Evolutionary conservation across 2,329 filamentous ascomycete species (phyloP).

Genomic region (Colletotrichum agaves): DNA sequence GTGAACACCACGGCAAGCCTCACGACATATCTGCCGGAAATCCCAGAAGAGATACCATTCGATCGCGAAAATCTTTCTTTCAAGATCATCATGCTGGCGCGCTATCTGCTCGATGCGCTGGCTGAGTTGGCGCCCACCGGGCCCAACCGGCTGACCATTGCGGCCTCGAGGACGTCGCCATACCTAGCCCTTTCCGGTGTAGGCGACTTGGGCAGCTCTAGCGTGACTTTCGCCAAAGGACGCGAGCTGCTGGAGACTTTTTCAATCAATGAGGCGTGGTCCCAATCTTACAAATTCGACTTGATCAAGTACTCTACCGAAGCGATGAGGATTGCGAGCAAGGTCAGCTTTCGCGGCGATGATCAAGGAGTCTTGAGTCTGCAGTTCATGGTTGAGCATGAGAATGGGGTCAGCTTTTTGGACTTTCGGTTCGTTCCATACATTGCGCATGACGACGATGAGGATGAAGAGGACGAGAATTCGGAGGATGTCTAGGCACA

Average conservation of each 20-base stretch:
- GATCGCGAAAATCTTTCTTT: constrained; percentile 82
- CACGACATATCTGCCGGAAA: constrained; percentile 84
- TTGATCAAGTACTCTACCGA: constrained; percentile 86
- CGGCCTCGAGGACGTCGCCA: constrained; percentile 71
- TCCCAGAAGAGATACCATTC: constrained; percentile 86
- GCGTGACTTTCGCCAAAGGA: constrained; percentile 73
- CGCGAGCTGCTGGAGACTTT: constrained; percentile 80
- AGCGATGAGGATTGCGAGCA: constrained; percentile 93
- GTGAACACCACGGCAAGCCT: constrained; percentile 91
- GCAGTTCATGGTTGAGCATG: constrained; percentile 95
- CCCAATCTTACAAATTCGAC: constrained; percentile 86
- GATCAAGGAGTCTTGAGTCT: constrained; percentile 89
- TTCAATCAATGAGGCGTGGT: constrained; percentile 67
- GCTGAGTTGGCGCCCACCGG: constrained; percentile 76
- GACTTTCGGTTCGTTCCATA: constrained; percentile 87
- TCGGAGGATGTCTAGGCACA: background rate
- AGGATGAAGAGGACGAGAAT: constrained; percentile 46
- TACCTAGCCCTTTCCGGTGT: constrained; percentile 79
- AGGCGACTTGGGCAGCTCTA: constrained; percentile 69
- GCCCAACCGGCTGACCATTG: constrained; percentile 78
- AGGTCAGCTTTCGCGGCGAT: constrained; percentile 91
- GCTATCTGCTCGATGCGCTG: constrained; percentile 77
- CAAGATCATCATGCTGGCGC: constrained; percentile 93
- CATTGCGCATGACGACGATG: constrained; percentile 67
- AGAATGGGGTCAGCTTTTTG: constrained; percentile 78